Evolutionary conservation across 495 filamentous ascomycete genomes (phyloP), one percentile per base, ranked within the genome.

Genomic region (Penicillium argentinense): DNA sequence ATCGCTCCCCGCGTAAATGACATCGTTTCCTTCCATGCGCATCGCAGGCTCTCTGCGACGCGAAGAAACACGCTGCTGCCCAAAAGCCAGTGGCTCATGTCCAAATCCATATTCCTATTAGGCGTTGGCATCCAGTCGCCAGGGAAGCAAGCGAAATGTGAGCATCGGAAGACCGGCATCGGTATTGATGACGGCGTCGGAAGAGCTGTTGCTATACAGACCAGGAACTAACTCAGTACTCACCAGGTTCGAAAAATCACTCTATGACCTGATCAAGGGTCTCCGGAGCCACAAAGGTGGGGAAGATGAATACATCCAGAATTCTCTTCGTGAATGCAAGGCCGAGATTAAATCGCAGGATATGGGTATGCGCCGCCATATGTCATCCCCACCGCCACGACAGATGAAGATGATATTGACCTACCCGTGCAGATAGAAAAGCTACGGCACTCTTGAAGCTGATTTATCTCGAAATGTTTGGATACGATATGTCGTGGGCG

Each of bases 401-500:
- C 22, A 32, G 18, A 37, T 33, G 28, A 47, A 60, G 42, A 62
- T 72, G 38, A 72, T 17, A 43, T 11, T 21, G 4, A 1, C 18
- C 11, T 18, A 7, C 27, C 13, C 9, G 44, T 39, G 9, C 36
- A 91, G 92, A 98, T 68, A 79, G 95, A 64, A 98, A 98, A 74
- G 89, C 93, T 9, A 97, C 91, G 8, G 95, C 93, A 28, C 76
- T 97, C 24, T 71, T 98, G 56, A 98, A 98, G 71, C 76, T 98
- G 45, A 84, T 95, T 27, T 98, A 98, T 63, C 79, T 98, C 49
- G 93, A 98, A 65, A 98, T 98, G 93, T 90, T 96, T 61, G 93
- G 93, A 9, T 88, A 98, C 60, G 93, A 98, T 69, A 98, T 98
- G 93, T 97, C 93, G 0, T 98, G 93, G 93, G 93, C 95, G 14